Evolutionary conservation across 768 basidiomycete species (phyloP).

Genomic region (Clathrus columnatus): DNA sequence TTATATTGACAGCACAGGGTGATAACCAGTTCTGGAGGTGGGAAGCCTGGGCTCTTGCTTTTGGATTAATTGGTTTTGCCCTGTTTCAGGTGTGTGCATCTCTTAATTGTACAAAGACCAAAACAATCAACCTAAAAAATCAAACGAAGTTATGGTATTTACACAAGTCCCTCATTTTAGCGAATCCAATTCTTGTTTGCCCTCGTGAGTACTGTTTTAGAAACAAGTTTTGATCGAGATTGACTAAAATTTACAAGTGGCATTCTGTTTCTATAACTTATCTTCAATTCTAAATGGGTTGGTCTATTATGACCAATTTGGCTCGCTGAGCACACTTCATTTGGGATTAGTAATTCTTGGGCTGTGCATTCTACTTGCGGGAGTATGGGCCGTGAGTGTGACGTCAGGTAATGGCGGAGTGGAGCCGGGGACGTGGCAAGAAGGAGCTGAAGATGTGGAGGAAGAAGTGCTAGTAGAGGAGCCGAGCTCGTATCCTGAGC

Average conservation of each 20-base stretch:
- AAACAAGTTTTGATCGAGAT: conserved; percentile 5
- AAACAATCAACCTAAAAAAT: background rate
- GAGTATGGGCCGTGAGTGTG: conserved; percentile 86
- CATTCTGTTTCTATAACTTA: conserved; percentile 93
- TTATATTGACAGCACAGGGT: conserved; percentile 67
- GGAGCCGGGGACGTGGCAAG: conserved; percentile 31
- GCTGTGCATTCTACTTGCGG: conserved; percentile 67
- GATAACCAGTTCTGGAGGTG: conserved; percentile 78
- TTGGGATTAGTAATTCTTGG: conserved; percentile 71
- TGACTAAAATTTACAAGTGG: conserved; percentile 43
- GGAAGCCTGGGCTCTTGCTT: conserved; percentile 75
- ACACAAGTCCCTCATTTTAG: conserved; percentile 69
- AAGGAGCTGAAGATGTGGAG: conserved; percentile 33
- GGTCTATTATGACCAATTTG: conserved; percentile 83
- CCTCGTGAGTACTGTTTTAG: conserved; percentile 51
- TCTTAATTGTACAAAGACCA: conserved; percentile 18
- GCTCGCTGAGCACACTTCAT: conserved; percentile 57
- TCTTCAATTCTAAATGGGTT: conserved; percentile 87
- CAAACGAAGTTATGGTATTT: conserved; percentile 57
- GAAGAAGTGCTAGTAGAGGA: conserved; percentile 7
- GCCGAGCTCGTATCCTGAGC: background rate
- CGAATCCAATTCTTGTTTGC: conserved; percentile 79
- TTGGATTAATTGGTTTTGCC: conserved; percentile 64
- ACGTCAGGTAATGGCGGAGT: conserved; percentile 48
- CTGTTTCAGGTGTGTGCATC: conserved; percentile 46